Conservation (phyloP, 345 rosid genomes). For the Populus deltoides region DNA sequence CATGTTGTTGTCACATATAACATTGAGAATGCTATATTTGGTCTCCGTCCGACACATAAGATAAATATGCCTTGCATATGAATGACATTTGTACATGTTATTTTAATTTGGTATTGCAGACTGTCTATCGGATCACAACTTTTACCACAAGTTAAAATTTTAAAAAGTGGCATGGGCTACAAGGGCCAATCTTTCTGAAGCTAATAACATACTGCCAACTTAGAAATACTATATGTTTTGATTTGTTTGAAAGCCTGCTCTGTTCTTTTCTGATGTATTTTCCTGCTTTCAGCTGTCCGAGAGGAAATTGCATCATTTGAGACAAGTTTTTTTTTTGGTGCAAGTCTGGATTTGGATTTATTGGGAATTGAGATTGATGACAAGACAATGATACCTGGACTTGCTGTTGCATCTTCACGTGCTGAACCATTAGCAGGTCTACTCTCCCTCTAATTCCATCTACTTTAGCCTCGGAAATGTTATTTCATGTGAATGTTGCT, state of each 20-base stretch:
- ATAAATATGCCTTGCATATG: neutral
- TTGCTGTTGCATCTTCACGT: constrained; percentile 85
- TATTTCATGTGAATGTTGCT: neutral
- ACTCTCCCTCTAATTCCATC: constrained; percentile 8
- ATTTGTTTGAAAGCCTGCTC: neutral
- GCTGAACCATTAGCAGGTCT: constrained; percentile 89
- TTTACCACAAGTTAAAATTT: neutral
- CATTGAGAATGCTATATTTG: neutral
- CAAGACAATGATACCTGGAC: constrained; percentile 77
- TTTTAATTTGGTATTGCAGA: neutral
- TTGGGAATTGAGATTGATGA: constrained; percentile 80
- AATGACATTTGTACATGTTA: neutral
- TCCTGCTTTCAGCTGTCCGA: constrained; percentile 46
- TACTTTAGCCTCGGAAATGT: neutral
- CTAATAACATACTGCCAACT: neutral
- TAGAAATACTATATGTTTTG: neutral
- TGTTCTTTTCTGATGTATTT: constrained; percentile 3
- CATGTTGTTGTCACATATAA: neutral
- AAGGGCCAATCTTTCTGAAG: neutral
- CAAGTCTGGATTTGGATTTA: constrained; percentile 86
- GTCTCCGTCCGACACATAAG: neutral
- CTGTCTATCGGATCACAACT: neutral
- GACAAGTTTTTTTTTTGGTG: constrained; percentile 62
- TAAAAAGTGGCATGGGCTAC: too few relatives aligned
- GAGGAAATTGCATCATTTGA: constrained; percentile 69